Base-by-base conservation (phyloP, 495 filamentous ascomycete genomes). In the Penicillium nucicola region DNA sequence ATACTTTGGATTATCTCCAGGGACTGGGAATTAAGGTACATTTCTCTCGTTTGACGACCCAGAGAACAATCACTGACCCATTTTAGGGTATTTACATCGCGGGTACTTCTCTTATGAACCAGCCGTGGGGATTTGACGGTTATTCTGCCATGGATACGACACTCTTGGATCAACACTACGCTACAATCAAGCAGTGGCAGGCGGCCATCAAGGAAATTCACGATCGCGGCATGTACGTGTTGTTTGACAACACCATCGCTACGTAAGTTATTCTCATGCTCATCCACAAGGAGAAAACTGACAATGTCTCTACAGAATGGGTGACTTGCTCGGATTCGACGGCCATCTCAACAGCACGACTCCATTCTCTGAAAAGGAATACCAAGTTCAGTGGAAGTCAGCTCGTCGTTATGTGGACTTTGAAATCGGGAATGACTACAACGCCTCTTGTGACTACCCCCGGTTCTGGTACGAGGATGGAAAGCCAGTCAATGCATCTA, bases 191-290 rank as follows among this genome's bases (percentile, higher is more conserved):
- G 30, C 62, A 68, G 32, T 89, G 86, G 85, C 78, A 83, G 53
- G 58, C 74, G 33, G 77, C 79, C 0, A 82, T 89, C 52, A 69
- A 72, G 18, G 84, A 84, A 42, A 83, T 88, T 19, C 84, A 87
- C 65, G 68, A 62, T 12, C 75, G 81, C 6, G 79, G 77, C 23
- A 88, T 89, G 84, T 87, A 84, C 64, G 83, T 88, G 31, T 63
- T 89, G 12, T 69, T 88, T 47, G 85, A 89, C 57, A 87, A 87
- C 56, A 89, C 85, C 14, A 79, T 88, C 60, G 77, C 84, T 33
- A 88, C 84, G 74, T 82, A 67, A 78, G 76, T 71, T 14, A 15
- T 10, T 15, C 9, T n/a, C 10, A 14, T 20, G 23, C 40, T 15
- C 12, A 9, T 1, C 41, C 3, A 37, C 28, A 13, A 11, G 10